Evolutionary conservation across 345 rosid species (phyloP).

Genomic region (Eucalyptus coolabah): DNA sequence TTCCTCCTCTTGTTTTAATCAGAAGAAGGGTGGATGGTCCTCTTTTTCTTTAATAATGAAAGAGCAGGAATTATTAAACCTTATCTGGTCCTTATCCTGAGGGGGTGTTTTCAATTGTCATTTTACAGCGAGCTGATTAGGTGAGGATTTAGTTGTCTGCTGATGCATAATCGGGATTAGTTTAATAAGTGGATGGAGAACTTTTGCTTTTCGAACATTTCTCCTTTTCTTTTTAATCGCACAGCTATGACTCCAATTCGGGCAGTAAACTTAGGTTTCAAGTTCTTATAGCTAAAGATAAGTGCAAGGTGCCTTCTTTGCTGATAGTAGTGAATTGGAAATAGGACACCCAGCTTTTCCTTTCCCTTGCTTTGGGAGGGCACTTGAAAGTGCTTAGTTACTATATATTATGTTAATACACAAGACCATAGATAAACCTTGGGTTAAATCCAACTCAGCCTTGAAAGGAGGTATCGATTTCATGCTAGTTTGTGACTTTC

Average conservation of each 20-base stretch:
- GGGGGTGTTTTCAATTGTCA: neutral
- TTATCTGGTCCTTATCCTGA: conserved; percentile 11
- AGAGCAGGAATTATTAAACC: neutral
- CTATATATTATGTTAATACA: neutral
- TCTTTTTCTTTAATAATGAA: neutral
- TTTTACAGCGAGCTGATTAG: neutral
- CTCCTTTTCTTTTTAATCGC: neutral
- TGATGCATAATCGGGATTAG: neutral
- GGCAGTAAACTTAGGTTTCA: neutral
- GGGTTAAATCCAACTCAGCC: neutral
- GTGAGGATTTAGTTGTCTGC: conserved; percentile 2
- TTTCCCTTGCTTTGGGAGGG: neutral
- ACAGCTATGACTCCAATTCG: neutral
- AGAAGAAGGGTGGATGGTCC: neutral
- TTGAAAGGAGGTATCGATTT: neutral
- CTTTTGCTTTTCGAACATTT: neutral
- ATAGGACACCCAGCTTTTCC: neutral
- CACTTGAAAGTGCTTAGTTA: neutral
- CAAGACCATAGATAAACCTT: neutral
- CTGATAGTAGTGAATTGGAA: neutral
- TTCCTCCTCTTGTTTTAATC: neutral
- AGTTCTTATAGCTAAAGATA: neutral
- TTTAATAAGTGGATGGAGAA: neutral
- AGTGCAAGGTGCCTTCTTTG: neutral
- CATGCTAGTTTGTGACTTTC: neutral